A percentile compares a stretch with the other conserved stretches of the same genome.
These are phyloP conservation scores for Taxillus chinensis DNA, from an alignment of 164 flowering plant species.

Conservation along the genomic window DNA sequence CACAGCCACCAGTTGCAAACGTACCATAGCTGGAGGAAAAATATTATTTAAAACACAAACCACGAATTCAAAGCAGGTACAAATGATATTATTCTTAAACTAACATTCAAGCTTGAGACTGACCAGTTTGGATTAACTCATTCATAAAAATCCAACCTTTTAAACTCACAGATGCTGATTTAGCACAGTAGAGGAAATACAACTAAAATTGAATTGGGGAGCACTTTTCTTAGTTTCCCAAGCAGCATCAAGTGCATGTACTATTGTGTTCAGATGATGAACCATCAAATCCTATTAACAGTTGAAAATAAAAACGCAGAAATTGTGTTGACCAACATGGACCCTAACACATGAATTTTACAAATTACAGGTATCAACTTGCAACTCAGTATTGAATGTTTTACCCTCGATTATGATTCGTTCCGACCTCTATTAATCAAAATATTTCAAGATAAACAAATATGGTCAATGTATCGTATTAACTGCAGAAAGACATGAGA, in stretches of 20 bases:
- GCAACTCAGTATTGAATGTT: neutral
- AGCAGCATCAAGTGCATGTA: too few species aligned
- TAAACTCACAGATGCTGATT: too few species aligned
- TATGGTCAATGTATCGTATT: too few species aligned
- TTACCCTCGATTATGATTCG: neutral
- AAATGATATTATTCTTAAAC: too few species aligned
- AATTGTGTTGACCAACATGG: neutral
- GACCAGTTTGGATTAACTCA: too few species aligned
- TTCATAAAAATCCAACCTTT: too few species aligned
- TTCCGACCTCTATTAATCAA: neutral
- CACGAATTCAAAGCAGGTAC: neutral
- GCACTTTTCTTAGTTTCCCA: too few species aligned
- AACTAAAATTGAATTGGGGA: too few species aligned
- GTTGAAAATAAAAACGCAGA: neutral
- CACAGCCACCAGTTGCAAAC: conserved; percentile 97
- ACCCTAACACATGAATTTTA: neutral
- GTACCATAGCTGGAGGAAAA: conserved; percentile 63
- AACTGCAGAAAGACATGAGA: neutral
- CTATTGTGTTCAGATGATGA: too few species aligned
- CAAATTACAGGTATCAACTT: neutral
- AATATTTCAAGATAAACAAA: neutral
- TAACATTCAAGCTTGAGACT: too few species aligned
- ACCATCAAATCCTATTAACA: too few species aligned
- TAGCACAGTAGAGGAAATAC: too few species aligned
- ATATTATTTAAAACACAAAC: conserved; percentile 2